A percentile compares a stretch with the other conserved stretches of the same genome.
These are phyloP conservation scores for Lactarius hatsudake DNA, from an alignment of 768 basidiomycete species.

Conservation along the genomic window DNA sequence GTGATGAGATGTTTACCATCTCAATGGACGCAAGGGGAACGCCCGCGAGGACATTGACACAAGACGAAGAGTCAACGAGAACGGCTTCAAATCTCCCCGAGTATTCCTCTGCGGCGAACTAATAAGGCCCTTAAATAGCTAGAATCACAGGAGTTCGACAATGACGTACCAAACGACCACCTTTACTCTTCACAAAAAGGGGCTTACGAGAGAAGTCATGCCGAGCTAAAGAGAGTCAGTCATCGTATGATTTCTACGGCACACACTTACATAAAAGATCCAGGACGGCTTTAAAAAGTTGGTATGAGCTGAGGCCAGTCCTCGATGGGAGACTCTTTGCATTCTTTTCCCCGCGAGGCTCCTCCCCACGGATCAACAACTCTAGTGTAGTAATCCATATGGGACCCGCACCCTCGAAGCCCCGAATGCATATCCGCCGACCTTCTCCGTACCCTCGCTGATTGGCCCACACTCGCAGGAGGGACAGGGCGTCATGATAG, in stretches of 20 bases:
- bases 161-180: constrained; percentile 51
- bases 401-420: constrained; percentile 64
- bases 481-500: constrained; percentile 69
- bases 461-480: constrained; percentile 88
- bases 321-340: constrained; percentile 60
- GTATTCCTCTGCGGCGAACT: constrained; percentile 65
- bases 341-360: constrained; percentile 34
- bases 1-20: constrained; percentile 48
- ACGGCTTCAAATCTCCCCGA: constrained; percentile 48
- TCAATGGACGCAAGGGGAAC: constrained; percentile 77
- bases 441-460: constrained; percentile 77
- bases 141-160: neutral
- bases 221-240: constrained; percentile 47
- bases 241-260: neutral
- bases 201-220: constrained; percentile 60
- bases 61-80: constrained; percentile 77
- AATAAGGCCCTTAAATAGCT: constrained; percentile 10
- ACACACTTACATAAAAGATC: constrained; percentile 73
- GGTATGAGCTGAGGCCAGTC: constrained; percentile 84
- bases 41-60: constrained; percentile 71
- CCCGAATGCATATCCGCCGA: constrained; percentile 53
- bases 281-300: constrained; percentile 80
- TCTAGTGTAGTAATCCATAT: constrained; percentile 70
- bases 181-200: constrained; percentile 56
- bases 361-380: constrained; percentile 66